Conservation (phyloP, 2,329 filamentous ascomycete genomes). For the Ceratocystis harringtonii region DNA sequence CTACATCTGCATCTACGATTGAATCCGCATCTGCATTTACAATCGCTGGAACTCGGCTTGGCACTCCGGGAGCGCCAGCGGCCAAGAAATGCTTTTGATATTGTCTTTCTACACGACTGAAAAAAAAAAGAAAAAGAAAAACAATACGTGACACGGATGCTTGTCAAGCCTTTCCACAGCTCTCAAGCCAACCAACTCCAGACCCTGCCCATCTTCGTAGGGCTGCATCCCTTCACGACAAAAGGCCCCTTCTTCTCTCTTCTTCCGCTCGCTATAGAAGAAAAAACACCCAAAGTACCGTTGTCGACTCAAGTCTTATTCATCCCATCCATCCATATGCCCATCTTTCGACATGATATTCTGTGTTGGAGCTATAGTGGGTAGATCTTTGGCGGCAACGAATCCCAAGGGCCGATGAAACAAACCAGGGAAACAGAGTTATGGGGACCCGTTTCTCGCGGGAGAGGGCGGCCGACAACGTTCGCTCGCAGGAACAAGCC, state of each 20-base stretch:
- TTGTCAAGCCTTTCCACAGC: background rate
- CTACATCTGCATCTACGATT: background rate
- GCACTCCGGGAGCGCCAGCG: no score
- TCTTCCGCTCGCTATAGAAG: background rate
- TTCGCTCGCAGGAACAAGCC: background rate
- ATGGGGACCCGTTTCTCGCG: background rate
- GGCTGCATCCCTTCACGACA: slow-evolving; percentile 8
- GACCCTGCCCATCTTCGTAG: slow-evolving; percentile 7
- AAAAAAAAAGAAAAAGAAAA: background rate
- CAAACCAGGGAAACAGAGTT: slow-evolving; percentile 5
- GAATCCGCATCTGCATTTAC: no score
- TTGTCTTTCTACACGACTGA: background rate
- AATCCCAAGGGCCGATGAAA: background rate
- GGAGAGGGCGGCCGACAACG: background rate
- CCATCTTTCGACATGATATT: slow-evolving; percentile 4
- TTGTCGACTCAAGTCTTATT: slow-evolving; percentile 3
- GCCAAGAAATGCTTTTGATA: no score
- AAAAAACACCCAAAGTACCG: background rate
- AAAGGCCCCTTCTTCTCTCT: slow-evolving; percentile 11
- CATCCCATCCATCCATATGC: slow-evolving; percentile 3
- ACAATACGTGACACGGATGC: background rate
- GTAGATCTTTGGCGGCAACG: background rate
- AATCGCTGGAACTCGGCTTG: no score
- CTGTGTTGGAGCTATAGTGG: background rate
- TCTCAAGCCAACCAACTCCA: background rate